Evolutionary conservation across 306 rosid species (phyloP), one percentile per base, ranked within the genome.

Genomic region (Styphnolobium japonicum): DNA sequence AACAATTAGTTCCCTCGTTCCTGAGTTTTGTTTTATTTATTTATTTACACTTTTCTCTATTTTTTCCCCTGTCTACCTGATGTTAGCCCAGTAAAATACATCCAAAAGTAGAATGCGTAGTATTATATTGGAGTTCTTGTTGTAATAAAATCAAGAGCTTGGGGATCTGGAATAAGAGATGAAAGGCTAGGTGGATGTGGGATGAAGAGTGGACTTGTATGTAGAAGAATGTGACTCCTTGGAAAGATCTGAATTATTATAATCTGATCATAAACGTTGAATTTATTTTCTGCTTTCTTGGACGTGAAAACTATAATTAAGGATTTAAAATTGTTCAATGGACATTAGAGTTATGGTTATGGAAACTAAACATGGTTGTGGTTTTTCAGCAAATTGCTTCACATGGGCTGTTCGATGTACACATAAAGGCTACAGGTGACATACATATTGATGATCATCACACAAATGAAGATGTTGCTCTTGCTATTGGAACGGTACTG

Each of bases 391-490:
- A 94, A 94, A 94, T 94, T 73, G 91, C 98, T 62, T 94, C 98
- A 25, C 98, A 94, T 37, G 98, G 97, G 79, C 75, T 94, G 87
- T 90, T 94, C 2, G 91, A 94, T 21, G 94, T 94, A 57, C 96
- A 89, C 55, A 90, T 90, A 60, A 88, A 80, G 91, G 97, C 98
- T 39, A 87, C 87, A 1, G 98, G 98, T 40, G 97, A 94, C 78
- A 77, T 73, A 71, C 96, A 94, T 85, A 92, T 94, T 77, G 98
- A 92, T 65, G 98, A 94, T 73, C 98, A 94, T 80, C 98, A 94
- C 74, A 92, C 98, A 10, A 94, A 94, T 79, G 98, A 94, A 89
- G 98, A 94, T 77, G 89, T 94, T 4, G 98, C 94, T 46, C 98
- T 94, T 73, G 92, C 98, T 29, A 90, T 90, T 57, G 98, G 98